These are phyloP conservation scores for Saccharomyces hybrid DNA, from an alignment of 1,139 yeast species.

Conservation along the genomic window DNA sequence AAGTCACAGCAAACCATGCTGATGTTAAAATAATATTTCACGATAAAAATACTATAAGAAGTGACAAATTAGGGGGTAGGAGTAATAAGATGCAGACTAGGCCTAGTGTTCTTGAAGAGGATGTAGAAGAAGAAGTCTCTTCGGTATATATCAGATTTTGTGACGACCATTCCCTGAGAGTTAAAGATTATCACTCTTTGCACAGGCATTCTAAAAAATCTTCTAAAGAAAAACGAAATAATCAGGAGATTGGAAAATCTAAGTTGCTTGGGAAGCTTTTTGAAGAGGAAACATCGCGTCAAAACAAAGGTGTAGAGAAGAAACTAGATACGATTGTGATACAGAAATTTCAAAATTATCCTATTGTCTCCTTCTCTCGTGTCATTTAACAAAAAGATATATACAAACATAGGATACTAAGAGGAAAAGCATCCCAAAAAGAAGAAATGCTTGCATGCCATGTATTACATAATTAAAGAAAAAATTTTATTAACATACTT, in stretches of 20 bases:
- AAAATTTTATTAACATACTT: not conserved
- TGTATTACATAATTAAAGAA: constrained; percentile 1
- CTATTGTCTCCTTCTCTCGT: not conserved
- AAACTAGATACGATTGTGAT: not conserved
- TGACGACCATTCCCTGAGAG: constrained; percentile 3
- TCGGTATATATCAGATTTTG: constrained; percentile 6
- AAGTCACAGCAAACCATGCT: constrained; percentile 21
- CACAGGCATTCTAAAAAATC: not conserved
- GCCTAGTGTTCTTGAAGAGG: not conserved
- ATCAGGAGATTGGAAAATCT: not conserved
- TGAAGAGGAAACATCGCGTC: not conserved
- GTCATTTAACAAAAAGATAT: not conserved
- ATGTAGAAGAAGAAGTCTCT: not conserved
- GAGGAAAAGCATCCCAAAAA: not conserved
- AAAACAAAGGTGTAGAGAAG: not conserved
- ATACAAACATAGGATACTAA: not conserved
- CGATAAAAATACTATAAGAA: constrained; percentile 24
- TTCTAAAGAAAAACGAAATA: not conserved
- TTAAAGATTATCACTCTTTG: constrained; percentile 5
- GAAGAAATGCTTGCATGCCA: not conserved
- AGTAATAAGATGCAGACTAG: not conserved
- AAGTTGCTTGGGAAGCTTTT: not conserved
- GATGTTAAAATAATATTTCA: constrained; percentile 29
- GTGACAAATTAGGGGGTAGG: constrained; percentile 8
- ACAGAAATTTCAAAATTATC: not conserved